Evolutionary conservation across 2,329 filamentous ascomycete species (phyloP), one percentile per base, ranked within the genome.

Genomic region (Dactylellina leptospora): DNA sequence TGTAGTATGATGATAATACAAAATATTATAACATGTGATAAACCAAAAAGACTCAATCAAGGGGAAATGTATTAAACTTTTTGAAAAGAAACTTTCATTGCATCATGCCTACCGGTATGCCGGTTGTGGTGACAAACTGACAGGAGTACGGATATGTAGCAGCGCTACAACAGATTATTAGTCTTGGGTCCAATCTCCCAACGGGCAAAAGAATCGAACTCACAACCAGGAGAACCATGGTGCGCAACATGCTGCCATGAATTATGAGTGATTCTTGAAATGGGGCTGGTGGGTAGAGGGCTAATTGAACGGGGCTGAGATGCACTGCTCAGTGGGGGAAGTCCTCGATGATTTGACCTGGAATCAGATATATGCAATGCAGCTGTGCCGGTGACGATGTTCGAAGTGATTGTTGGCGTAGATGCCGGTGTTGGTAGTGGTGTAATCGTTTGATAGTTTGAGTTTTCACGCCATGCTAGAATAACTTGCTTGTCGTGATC

Each of bases 401-500:
- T 74, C 10, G 71, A 72, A 33, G 76, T 73, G 36, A 76, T 76
- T 2, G 74, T 76, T n/a, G 76, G 76, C 4, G 76, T 77, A 16
- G 76, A 74, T 11, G 73, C 69, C 27, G 76, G 76, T 27, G 76
- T 77, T 38, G 75, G 72, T 38, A 75, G 70, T 20, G 76, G 74
- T 22, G 75, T 75, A 23, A 77, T 45, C 25, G 74, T 69, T 48
- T 77, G 75, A 23, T 72, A 72, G 42, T 36, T 58, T 59, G 47
- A 53, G 45, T 30, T 55, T 25, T 72, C 68, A 72, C 47, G 59
- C 68, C 68, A 64, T 54, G 53, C 53, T 64, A 60, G 59, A 59
- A 18, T 64, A 51, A 23, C 68, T 72, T 5, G 27, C 68, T 64
- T 72, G 59, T 72, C 68, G 68, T 48, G 59, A 64, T 72, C 68